A percentile compares a stretch with the other conserved stretches of the same genome.
phyloP scores from a whole-genome alignment of 345 rosid species.

The Eucalyptus regnans region DNA sequence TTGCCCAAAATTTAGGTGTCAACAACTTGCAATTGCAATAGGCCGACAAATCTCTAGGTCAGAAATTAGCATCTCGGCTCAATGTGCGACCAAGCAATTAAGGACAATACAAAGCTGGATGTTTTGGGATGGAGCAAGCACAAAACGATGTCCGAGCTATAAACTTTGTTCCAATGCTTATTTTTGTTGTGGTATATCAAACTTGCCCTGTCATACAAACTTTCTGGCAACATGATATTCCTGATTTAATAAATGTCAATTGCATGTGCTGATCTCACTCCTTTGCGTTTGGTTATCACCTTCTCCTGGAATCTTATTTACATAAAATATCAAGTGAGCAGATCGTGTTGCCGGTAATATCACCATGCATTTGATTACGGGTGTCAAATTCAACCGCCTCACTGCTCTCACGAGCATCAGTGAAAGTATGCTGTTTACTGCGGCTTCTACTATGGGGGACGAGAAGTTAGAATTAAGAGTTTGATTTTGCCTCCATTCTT shows the following conservation, averaged over 20 bases:
- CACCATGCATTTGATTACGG: neutral
- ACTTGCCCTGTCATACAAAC: neutral
- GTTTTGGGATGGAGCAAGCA: neutral
- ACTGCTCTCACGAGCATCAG: neutral
- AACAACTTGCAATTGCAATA: neutral
- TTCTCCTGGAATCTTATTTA: neutral
- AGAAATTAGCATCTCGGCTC: conserved; percentile 70
- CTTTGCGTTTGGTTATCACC: neutral
- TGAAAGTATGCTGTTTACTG: neutral
- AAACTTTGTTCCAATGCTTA: neutral
- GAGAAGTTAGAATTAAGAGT: neutral
- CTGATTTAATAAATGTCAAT: neutral
- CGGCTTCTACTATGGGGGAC: neutral
- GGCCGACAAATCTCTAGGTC: conserved; percentile 56
- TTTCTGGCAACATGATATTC: neutral
- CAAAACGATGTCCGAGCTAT: neutral
- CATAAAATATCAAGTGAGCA: neutral
- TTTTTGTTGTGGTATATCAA: neutral
- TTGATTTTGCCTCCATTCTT: neutral
- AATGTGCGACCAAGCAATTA: conserved; percentile 58
- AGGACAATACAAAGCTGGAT: conserved; percentile 1
- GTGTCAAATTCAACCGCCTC: neutral
- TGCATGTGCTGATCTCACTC: neutral
- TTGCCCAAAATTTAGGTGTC: too few species aligned
- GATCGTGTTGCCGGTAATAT: neutral